Conservation (phyloP, 352 stramenopile genomes). For the Thalassiosira mediterranea region DNA sequence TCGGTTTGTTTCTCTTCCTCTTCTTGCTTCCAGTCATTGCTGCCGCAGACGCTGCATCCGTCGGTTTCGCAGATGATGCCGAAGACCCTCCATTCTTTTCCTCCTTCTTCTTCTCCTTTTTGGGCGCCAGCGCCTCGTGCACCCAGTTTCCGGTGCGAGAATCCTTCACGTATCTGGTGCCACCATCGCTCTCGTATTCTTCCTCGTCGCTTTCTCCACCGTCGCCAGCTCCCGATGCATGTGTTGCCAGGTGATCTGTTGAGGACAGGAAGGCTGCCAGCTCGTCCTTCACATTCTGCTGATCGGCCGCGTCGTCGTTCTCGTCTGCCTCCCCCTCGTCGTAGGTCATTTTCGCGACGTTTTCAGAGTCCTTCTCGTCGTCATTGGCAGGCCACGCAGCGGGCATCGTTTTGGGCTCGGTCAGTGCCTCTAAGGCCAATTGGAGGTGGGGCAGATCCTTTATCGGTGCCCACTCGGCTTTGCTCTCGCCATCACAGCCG, state of each 20-base stretch:
- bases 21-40: conserved; percentile 48
- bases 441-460: conserved; percentile 45
- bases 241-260: conserved; percentile 36
- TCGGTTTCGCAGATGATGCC: not conserved
- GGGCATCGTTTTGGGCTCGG: conserved; percentile 28
- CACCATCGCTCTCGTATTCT: conserved; percentile 76
- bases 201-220: conserved; percentile 46
- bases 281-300: conserved; percentile 40
- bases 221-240: conserved; percentile 6
- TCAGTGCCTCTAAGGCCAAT: conserved; percentile 58
- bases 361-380: conserved; percentile 11
- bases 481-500: not conserved
- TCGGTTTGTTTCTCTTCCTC: conserved; percentile 77
- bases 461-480: conserved; percentile 55
- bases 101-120: conserved; percentile 85
- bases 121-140: conserved; percentile 61
- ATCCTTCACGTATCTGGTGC: conserved; percentile 77
- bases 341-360: conserved; percentile 18
- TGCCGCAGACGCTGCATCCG: conserved; percentile 8
- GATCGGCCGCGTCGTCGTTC: conserved; percentile 21
- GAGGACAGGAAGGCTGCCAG: conserved; percentile 49
- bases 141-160: conserved; percentile 65
- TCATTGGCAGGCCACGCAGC: conserved; percentile 14
- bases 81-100: conserved; percentile 84
- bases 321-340: conserved; percentile 42